Conservation (phyloP, 441 rosid species). For the Geranium incanum region DNA sequence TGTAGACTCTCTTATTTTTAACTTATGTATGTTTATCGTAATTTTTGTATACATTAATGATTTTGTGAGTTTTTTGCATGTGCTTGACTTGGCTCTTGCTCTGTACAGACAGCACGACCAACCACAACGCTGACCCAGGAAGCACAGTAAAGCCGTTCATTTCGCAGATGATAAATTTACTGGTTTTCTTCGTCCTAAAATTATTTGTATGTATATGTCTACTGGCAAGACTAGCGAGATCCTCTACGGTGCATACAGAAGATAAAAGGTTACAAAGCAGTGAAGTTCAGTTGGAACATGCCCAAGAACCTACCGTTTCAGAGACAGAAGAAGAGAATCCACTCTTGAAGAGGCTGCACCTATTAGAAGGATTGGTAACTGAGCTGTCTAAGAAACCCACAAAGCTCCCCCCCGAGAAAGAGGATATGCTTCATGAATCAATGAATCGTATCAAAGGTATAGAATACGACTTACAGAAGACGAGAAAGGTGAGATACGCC, state of each 20-base stretch:
- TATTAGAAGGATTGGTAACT: conserved; percentile 59
- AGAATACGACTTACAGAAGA: conserved; percentile 82
- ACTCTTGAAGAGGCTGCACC: conserved; percentile 73
- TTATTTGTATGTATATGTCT: conserved; percentile 44
- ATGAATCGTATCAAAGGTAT: conserved; percentile 70
- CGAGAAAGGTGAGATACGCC: conserved; percentile 39
- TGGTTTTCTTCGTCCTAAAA: conserved; percentile 38
- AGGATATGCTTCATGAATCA: conserved; percentile 74
- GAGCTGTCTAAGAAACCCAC: conserved; percentile 60
- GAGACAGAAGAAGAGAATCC: conserved; percentile 40
- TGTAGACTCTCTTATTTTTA: neutral
- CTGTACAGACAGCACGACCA: conserved; percentile 41
- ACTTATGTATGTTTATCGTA: neutral
- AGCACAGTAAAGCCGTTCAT: conserved; percentile 33
- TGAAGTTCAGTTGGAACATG: conserved; percentile 29
- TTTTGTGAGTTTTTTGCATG: neutral
- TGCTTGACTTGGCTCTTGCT: conserved; percentile 18
- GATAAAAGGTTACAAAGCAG: conserved; percentile 27
- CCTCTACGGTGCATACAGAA: conserved; percentile 29
- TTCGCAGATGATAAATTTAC: conserved; percentile 28
- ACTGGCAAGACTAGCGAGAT: conserved; percentile 37
- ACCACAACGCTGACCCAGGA: conserved; percentile 22
- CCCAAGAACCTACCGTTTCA: conserved; percentile 31
- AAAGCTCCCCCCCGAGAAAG: conserved; percentile 81
- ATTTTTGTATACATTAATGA: neutral